Percentiles rank a stretch among this genome's conserved stretches.
These are phyloP conservation scores for Cladophialophora yegresii DNA, from an alignment of 2,329 filamentous ascomycete species.

Conservation along the genomic window DNA sequence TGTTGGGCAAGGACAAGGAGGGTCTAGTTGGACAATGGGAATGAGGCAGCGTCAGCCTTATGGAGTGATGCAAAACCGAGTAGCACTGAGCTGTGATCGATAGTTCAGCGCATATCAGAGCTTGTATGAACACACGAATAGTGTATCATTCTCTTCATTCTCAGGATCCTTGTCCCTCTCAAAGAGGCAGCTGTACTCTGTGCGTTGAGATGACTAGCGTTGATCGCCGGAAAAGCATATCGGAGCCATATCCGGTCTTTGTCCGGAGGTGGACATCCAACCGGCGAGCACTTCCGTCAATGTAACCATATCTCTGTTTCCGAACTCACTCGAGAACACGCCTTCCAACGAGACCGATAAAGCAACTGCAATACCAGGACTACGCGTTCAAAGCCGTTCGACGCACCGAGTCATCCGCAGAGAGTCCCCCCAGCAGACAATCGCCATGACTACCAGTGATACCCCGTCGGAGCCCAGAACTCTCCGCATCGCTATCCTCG, in stretches of 20 bases:
- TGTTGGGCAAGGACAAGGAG: slow-evolving; percentile 46
- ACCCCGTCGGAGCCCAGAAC: background rate
- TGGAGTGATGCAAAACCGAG: background rate
- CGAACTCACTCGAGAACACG: too few relatives aligned
- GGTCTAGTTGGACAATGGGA: slow-evolving; percentile 46
- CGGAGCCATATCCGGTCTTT: background rate
- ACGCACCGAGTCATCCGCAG: too few relatives aligned
- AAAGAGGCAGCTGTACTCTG: too few relatives aligned
- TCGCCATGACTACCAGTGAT: too few relatives aligned
- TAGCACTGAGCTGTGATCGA: background rate
- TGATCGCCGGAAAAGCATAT: background rate
- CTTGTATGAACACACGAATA: background rate
- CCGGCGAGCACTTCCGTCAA: too few relatives aligned
- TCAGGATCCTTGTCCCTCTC: background rate
- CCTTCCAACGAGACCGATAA: too few relatives aligned
- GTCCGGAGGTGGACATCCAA: too few relatives aligned
- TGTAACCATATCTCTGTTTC: too few relatives aligned
- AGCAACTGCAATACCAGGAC: too few relatives aligned
- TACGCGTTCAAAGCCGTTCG: too few relatives aligned
- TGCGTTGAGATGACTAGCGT: background rate
- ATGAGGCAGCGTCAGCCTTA: slow-evolving; percentile 2
- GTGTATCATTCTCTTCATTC: background rate
- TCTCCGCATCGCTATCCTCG: slow-evolving; percentile 21
- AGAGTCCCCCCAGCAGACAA: too few relatives aligned
- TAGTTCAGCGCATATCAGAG: background rate